These are phyloP conservation scores for Onygenales sp. DNA, from an alignment of 2,329 filamentous ascomycete genomes.

Conservation along the genomic window DNA sequence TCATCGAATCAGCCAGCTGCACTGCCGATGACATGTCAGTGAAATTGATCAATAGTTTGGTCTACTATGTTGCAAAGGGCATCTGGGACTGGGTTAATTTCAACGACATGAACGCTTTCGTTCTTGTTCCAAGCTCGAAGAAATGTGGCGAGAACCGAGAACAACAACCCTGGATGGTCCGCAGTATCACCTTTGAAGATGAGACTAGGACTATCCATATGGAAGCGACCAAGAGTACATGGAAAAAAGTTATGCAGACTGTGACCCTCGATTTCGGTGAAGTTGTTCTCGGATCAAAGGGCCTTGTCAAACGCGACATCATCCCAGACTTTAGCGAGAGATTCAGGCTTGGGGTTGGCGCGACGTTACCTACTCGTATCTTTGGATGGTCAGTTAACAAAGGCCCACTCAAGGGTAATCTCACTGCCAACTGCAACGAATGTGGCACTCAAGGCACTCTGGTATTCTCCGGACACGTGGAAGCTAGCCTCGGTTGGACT, in stretches of 20 bases:
- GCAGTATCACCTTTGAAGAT: slow-evolving; percentile 4
- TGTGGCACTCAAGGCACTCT: slow-evolving; percentile 4
- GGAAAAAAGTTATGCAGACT: slow-evolving; percentile 6
- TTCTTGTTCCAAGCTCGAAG: slow-evolving; percentile 3
- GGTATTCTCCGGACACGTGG: slow-evolving; percentile 5
- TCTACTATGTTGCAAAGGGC: slow-evolving; percentile 4
- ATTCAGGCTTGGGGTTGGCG: slow-evolving; percentile 2
- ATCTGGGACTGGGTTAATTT: slow-evolving; percentile 6
- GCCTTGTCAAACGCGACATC: slow-evolving; percentile 3
- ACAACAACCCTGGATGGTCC: slow-evolving; percentile 2
- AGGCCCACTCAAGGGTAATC: slow-evolving; percentile 1
- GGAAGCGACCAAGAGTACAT: slow-evolving; percentile 5
- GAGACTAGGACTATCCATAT: neutral
- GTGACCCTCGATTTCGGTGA: slow-evolving; percentile 5
- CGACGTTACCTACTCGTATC: slow-evolving; percentile 1
- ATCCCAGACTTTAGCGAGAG: slow-evolving; percentile 2
- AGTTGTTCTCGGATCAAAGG: slow-evolving; percentile 2
- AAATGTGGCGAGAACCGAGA: slow-evolving; percentile 2
- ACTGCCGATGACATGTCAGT: neutral
- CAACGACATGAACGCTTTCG: slow-evolving; percentile 4
- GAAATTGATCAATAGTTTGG: slow-evolving; percentile 1
- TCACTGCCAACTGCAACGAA: slow-evolving; percentile 5
- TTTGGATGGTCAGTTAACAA: slow-evolving; percentile 3
- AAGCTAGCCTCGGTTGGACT: slow-evolving; percentile 3
- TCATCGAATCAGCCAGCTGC: slow-evolving; percentile 3